phyloP scores from a whole-genome alignment of 352 stramenopile genomes.

The Pythium periplocum region DNA sequence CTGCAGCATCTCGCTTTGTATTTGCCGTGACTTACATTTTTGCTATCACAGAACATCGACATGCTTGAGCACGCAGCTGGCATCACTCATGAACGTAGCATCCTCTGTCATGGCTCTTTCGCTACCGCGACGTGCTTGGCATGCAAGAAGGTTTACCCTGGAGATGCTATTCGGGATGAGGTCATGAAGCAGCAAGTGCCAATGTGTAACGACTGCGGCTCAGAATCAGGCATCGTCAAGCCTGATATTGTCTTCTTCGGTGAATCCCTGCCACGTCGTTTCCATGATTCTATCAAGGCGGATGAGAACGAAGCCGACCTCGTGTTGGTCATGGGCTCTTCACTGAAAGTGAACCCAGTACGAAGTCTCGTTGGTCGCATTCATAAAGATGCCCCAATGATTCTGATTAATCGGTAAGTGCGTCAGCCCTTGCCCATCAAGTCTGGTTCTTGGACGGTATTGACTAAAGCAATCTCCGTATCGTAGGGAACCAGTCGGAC shows the following conservation, averaged over 20 bases:
- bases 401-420: conserved; percentile 72
- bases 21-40: conserved; percentile 1
- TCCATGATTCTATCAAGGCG: conserved; percentile 83
- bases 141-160: conserved; percentile 79
- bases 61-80: conserved; percentile 93
- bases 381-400: conserved; percentile 75
- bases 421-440: not conserved
- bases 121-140: conserved; percentile 88
- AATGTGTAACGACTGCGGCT: conserved; percentile 68
- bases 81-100: conserved; percentile 83
- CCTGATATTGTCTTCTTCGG: conserved; percentile 99
- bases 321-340: conserved; percentile 99
- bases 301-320: conserved; percentile 89
- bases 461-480: not conserved
- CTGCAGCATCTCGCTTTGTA: not conserved
- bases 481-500: conserved; percentile 63
- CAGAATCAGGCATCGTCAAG: conserved; percentile 92
- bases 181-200: conserved; percentile 74
- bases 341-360: conserved; percentile 96
- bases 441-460: not conserved
- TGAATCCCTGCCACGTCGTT: conserved; percentile 89
- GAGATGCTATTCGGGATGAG: conserved; percentile 83
- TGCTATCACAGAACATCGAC: conserved; percentile 96
- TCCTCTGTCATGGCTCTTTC: conserved; percentile 95
- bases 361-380: conserved; percentile 84